Percentiles rank a stretch among this genome's conserved stretches.
phyloP scores from a whole-genome alignment of 805 yeast species.

The Wickerhamomyces hampshirensis region DNA sequence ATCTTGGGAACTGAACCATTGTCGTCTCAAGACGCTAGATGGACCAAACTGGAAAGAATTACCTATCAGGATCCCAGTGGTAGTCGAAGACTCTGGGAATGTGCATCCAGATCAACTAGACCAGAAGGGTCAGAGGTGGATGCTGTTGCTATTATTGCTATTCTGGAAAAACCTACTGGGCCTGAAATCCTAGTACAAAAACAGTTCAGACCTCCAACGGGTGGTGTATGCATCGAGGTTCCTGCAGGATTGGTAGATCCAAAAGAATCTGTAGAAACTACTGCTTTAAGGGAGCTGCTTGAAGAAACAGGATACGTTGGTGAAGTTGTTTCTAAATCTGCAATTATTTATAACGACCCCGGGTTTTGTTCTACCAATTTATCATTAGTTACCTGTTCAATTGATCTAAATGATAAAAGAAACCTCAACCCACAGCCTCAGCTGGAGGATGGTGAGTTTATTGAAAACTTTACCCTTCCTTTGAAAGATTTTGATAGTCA shows the following conservation, averaged over 20 bases:
- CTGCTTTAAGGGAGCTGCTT: constrained; percentile 81
- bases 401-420: constrained; percentile 62
- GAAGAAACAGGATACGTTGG: constrained; percentile 96
- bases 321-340: constrained; percentile 40
- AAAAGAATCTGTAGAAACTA: constrained; percentile 65
- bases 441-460: constrained; percentile 88
- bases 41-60: constrained; percentile 65
- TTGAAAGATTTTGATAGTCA: constrained; percentile 50
- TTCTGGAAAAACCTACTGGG: constrained; percentile 47
- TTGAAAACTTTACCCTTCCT: constrained; percentile 79
- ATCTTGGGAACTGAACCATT: constrained; percentile 27
- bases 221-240: constrained; percentile 82
- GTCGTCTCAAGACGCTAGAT: constrained; percentile 46
- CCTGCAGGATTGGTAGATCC: constrained; percentile 96
- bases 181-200: constrained; percentile 62
- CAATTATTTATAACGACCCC: constrained; percentile 67
- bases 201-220: constrained; percentile 92
- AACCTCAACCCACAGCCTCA: constrained; percentile 68
- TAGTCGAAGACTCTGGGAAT: constrained; percentile 77
- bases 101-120: constrained; percentile 50
- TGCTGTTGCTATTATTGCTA: constrained; percentile 87
- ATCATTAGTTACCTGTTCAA: constrained; percentile 69
- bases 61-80: constrained; percentile 74
- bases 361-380: constrained; percentile 89
- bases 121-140: constrained; percentile 48